phyloP scores from a whole-genome alignment of 305 asterid species.

The Solanum hybrid region DNA sequence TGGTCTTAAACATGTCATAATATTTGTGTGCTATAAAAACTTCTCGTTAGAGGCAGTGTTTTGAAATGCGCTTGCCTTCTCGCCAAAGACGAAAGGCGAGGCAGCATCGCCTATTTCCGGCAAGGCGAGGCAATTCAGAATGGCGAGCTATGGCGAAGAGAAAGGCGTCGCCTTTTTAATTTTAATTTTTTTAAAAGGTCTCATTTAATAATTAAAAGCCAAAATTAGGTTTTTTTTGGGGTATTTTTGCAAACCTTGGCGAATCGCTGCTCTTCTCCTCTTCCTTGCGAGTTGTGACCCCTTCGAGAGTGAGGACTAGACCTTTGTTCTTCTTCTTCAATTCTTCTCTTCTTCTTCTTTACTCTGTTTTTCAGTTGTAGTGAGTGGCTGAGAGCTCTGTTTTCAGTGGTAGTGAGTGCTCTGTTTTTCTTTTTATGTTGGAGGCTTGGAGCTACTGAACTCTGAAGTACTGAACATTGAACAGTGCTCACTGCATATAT shows the following conservation, averaged over 20 bases:
- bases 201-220: not conserved
- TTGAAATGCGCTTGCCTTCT: not conserved
- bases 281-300: not conserved
- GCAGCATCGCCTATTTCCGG: not conserved
- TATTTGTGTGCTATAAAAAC: not conserved
- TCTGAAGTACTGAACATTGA: not conserved
- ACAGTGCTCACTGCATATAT: not conserved
- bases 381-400: not conserved
- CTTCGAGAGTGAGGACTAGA: not conserved
- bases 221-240: not conserved
- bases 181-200: not conserved
- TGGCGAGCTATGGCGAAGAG: not conserved
- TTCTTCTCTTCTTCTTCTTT: not conserved
- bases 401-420: not conserved
- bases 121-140: not conserved
- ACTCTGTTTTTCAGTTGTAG: not conserved
- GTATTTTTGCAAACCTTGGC: not conserved
- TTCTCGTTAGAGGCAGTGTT: not conserved
- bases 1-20: not conserved
- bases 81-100: not conserved
- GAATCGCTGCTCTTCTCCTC: not conserved
- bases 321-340: not conserved
- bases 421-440: not conserved
- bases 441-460: not conserved
- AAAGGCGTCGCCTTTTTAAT: not conserved